Percentiles rank a stretch among this genome's conserved stretches.
These are phyloP conservation scores for Dryas alaskensis DNA, from an alignment of 306 rosid species.

Conservation along the genomic window DNA sequence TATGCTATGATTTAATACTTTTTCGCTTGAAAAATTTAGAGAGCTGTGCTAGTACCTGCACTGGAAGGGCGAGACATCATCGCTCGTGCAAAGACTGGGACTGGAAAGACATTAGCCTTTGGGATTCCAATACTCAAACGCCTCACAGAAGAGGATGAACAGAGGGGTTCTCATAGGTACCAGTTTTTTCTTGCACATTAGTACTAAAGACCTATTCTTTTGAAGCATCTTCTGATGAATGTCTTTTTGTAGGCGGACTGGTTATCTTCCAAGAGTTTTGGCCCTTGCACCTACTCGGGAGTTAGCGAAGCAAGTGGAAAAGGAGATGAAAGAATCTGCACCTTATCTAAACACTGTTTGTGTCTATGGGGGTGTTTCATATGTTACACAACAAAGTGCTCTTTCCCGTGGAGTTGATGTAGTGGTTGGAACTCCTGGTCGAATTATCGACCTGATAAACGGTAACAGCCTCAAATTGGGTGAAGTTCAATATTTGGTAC, in stretches of 20 bases:
- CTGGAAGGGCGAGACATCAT: slow-evolving; percentile 88
- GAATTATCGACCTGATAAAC: slow-evolving; percentile 82
- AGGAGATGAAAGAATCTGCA: slow-evolving; percentile 97
- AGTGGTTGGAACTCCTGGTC: slow-evolving; percentile 98
- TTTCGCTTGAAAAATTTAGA: slow-evolving; percentile 39
- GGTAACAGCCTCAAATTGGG: slow-evolving; percentile 78
- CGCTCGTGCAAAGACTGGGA: slow-evolving; percentile 97
- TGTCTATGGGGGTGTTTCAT: slow-evolving; percentile 95
- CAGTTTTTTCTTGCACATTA: background rate
- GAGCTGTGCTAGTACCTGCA: slow-evolving; percentile 91
- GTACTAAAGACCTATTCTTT: background rate
- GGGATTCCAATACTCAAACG: slow-evolving; percentile 84
- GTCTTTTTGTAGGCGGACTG: slow-evolving; percentile 51
- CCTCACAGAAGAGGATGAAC: slow-evolving; percentile 58
- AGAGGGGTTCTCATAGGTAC: slow-evolving; percentile 53
- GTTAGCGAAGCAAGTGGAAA: slow-evolving; percentile 94
- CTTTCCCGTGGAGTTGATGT: slow-evolving; percentile 97
- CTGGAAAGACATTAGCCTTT: slow-evolving; percentile 93
- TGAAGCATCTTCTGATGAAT: slow-evolving; percentile 8
- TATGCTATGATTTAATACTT: background rate
- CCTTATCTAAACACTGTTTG: slow-evolving; percentile 83
- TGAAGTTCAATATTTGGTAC: slow-evolving; percentile 81
- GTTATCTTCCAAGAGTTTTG: slow-evolving; percentile 74
- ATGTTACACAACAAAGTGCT: slow-evolving; percentile 73
- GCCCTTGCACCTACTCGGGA: slow-evolving; percentile 97